Evolutionary conservation across 1,139 yeast species (phyloP).

Genomic region (Scheffersomyces insectosa): DNA sequence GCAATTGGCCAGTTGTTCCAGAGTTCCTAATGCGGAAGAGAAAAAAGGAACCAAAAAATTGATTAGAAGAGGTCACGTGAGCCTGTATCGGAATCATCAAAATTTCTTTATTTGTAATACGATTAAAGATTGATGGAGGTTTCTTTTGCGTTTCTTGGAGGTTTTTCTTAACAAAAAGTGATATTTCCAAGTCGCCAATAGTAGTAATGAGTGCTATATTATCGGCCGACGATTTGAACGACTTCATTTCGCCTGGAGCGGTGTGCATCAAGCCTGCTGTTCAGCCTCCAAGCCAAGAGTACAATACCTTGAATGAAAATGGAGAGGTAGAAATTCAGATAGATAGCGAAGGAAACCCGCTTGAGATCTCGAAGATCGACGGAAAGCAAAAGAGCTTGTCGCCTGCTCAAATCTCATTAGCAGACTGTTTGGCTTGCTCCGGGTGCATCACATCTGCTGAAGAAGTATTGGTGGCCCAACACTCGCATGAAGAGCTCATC

Average conservation of each 20-base stretch:
- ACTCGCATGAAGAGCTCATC: slow-evolving; percentile 78
- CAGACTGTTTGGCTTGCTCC: slow-evolving; percentile 94
- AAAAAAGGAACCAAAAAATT: too few relatives aligned
- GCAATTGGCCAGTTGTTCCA: too few relatives aligned
- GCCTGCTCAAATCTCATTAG: slow-evolving; percentile 84
- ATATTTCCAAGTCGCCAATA: not conserved
- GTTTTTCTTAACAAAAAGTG: not conserved
- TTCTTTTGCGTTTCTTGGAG: too few relatives aligned
- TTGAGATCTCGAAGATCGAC: slow-evolving; percentile 65
- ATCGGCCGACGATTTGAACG: slow-evolving; percentile 89
- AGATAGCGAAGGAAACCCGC: slow-evolving; percentile 64
- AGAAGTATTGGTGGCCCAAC: slow-evolving; percentile 86
- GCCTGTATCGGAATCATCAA: too few relatives aligned
- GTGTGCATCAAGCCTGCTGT: slow-evolving; percentile 83
- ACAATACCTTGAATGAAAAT: slow-evolving; percentile 13
- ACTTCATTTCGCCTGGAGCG: slow-evolving; percentile 89
- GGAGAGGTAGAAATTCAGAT: slow-evolving; percentile 63
- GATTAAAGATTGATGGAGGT: too few relatives aligned
- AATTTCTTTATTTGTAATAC: too few relatives aligned
- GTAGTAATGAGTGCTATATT: slow-evolving; percentile 77
- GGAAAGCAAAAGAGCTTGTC: slow-evolving; percentile 53
- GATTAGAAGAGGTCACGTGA: too few relatives aligned
- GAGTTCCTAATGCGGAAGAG: too few relatives aligned
- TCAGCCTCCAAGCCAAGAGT: slow-evolving; percentile 6
- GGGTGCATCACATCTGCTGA: slow-evolving; percentile 98